Evolutionary conservation across 352 stramenopile genomes (phyloP), one percentile per base, ranked within the genome.

Genomic region (Globisporangium middletonii): DNA sequence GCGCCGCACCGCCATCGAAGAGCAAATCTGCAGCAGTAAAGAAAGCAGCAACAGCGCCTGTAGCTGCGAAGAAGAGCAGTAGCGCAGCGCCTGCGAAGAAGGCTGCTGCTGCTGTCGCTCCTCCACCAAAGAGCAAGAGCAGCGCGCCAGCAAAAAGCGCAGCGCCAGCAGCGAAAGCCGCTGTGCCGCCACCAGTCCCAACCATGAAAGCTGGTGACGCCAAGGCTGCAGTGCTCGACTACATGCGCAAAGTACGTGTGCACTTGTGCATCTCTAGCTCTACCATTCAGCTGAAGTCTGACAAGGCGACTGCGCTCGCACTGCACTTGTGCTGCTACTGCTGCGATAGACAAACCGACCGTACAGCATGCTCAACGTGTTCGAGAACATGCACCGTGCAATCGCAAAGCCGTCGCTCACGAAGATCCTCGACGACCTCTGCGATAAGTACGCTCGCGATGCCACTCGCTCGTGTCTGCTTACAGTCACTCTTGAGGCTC

Each of bases 321-420:
- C n/a, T n/a, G n/a, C n/a, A n/a, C n/a, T n/a, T n/a, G 11, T 43
- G 23, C n/a, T 41, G 4, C 7, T 48, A 37, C 5, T 50, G 19
- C 16, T 57, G 30, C 57, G 11, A 9, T 35, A 91, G 82, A 88
- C 72, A 1, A 93, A 93, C 63, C 77, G 83, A 8, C 80, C 83
- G 54, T 93, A 91, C 65, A 93, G 80, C 66, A 64, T 91, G 62
- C 68, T 93, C 9, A 93, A 93, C 68, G 77, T 93, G 58, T 93
- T 89, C 56, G 83, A 91, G 55, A 93, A 93, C 59, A 66, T 93
- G 67, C 83, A 93, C 54, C 73, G 76, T 23, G 75, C 60, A 9
- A 84, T 93, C 53, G 74, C 78, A 37, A 91, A 93, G 60, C 68
- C 77, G 11, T 79, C 77, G 37, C 63, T 93, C n/a, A 85, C 77